phyloP scores from a whole-genome alignment of 2,329 filamentous ascomycete species.

The Colletotrichum sp. region DNA sequence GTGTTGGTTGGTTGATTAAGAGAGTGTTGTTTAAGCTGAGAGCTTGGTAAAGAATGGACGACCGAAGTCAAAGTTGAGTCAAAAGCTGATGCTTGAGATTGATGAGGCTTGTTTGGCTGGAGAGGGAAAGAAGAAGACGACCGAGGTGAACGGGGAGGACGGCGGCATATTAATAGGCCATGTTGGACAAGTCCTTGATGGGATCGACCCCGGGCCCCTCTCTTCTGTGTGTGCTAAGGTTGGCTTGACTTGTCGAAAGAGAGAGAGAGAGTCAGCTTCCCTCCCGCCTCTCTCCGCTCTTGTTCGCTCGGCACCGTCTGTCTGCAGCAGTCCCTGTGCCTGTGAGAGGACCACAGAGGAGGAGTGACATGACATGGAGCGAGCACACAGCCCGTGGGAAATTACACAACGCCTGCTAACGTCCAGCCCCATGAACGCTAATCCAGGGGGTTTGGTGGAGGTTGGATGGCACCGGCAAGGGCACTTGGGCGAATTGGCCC shows the following conservation, averaged over 20 bases:
- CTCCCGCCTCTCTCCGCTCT: background rate
- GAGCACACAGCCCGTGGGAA: conserved; percentile 14
- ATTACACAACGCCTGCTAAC: conserved; percentile 18
- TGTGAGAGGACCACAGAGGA: background rate
- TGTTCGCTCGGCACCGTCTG: background rate
- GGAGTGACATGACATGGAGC: conserved; percentile 11
- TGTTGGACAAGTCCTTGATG: conserved; percentile 19
- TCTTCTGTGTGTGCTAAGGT: conserved; percentile 11
- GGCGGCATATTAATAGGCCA: conserved; percentile 52
- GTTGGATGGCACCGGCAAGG: conserved; percentile 14
- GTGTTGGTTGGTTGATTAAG: conserved; percentile 28
- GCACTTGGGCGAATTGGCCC: conserved; percentile 9
- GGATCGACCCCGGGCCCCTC: conserved; percentile 2
- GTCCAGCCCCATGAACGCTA: conserved; percentile 20
- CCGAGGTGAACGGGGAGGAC: conserved; percentile 32
- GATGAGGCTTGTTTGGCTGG: conserved; percentile 50
- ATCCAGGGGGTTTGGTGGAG: conserved; percentile 23
- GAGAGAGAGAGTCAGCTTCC: conserved; percentile 25
- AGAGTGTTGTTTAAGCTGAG: conserved; percentile 32
- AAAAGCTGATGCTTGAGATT: conserved; percentile 39
- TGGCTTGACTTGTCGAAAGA: background rate
- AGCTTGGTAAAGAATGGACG: conserved; percentile 59
- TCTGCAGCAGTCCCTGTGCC: background rate
- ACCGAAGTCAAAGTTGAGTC: conserved; percentile 58
- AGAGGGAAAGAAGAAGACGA: conserved; percentile 32